Percentiles rank a stretch among this genome's conserved stretches.
These are phyloP conservation scores for Angomonas desouzai DNA, from an alignment of 208 protist genomes.

Conservation along the genomic window DNA sequence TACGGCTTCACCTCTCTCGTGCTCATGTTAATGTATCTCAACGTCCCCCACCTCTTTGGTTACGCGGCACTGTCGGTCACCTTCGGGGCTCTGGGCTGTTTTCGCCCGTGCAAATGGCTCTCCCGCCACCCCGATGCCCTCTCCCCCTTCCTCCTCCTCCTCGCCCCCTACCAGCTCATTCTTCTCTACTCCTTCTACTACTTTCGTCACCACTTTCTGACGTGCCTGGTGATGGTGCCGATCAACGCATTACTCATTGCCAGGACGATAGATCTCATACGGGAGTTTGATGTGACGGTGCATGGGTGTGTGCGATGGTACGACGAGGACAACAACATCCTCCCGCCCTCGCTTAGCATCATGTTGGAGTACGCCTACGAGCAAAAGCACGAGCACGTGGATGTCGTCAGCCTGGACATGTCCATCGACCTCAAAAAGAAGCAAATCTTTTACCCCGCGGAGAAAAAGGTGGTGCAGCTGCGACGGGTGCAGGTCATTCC, in stretches of 20 bases:
- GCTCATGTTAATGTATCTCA: slow-evolving; percentile 62
- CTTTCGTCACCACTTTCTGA: slow-evolving; percentile 44
- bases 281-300: slow-evolving; percentile 70
- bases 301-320: slow-evolving; percentile 68
- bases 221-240: slow-evolving; percentile 41
- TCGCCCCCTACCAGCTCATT: slow-evolving; percentile 47
- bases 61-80: slow-evolving; percentile 57
- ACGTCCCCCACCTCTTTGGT: slow-evolving; percentile 59
- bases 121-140: slow-evolving; percentile 52
- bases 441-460: slow-evolving; percentile 40
- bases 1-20: slow-evolving; percentile 47
- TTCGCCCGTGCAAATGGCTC: slow-evolving; percentile 62
- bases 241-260: slow-evolving; percentile 52
- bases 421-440: slow-evolving; percentile 57
- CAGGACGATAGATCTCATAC: slow-evolving; percentile 61
- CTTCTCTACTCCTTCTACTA: slow-evolving; percentile 55
- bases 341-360: slow-evolving; percentile 53
- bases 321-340: slow-evolving; percentile 17
- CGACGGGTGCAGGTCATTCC: slow-evolving; percentile 39
- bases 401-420: slow-evolving; percentile 62
- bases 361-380: slow-evolving; percentile 73
- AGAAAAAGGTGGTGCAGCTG: slow-evolving; percentile 18
- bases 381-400: slow-evolving; percentile 27
- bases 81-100: slow-evolving; percentile 29
- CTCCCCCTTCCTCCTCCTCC: slow-evolving; percentile 34